Base-by-base conservation (phyloP, 2,329 filamentous ascomycete genomes). In the Aspergillus sp. region DNA sequence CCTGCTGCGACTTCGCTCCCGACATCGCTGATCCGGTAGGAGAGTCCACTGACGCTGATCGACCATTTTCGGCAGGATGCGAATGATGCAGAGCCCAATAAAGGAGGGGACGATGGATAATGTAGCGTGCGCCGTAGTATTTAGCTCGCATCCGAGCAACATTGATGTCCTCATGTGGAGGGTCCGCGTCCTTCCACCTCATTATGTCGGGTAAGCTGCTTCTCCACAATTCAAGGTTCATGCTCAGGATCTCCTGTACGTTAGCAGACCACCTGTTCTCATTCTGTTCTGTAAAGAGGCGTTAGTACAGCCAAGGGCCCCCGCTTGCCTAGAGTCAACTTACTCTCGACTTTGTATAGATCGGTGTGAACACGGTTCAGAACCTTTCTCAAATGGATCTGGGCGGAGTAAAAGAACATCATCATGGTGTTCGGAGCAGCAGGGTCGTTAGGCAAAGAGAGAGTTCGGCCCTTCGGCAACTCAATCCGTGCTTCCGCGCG, bases 101-200 rank as follows among this genome's bases (percentile, higher is more conserved):
- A 19, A 89, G 75, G 61, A 94, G 92, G 0, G 91, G 91, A 23
- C 95, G 86, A 73, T 95, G 90, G 25, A 94, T 93, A 71, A 98
- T 93, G 63, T 96, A 92, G 65, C 90, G 86, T 0, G 92, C 93
- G 19, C 95, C 95, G 82, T 94, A 98, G 75, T 95, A 98, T 75
- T 99, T 98, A 13, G 91, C 95, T 44, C 94, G 88, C 62, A 98
- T 82, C 21, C 95, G 86, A 32, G 94, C 94, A 11, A 86, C 82
- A 15, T 97, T 86, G 61, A 98, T 92, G 52, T 96, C 88, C 0
- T 71, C 75, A 0, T 92, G 85, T 1, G 92, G 91, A 4, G 83
- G 82, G 57, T 96, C 91, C 2, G 82, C 76, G 61, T 92, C 89
- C 2, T 83, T 73, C 81, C 89, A 91, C 58, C 77, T 76, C 84